A percentile compares a stretch with the other conserved stretches of the same genome.
These are phyloP conservation scores for Lotus japonicus DNA, from an alignment of 306 rosid genomes.

Conservation along the genomic window DNA sequence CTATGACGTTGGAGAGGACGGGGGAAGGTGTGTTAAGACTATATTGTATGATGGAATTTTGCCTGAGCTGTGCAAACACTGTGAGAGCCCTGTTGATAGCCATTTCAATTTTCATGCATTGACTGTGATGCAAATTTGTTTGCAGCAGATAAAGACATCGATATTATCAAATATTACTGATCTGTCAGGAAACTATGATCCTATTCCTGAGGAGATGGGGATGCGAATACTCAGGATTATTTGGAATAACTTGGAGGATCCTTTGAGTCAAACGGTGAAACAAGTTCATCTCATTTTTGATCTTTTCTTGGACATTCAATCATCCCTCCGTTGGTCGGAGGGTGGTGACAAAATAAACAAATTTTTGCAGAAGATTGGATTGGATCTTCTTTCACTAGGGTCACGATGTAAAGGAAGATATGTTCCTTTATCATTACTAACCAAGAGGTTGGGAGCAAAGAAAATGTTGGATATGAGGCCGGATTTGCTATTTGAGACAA, in stretches of 20 bases:
- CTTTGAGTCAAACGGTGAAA: constrained; percentile 92
- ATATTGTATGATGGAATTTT: constrained; percentile 86
- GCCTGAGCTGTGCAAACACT: constrained; percentile 78
- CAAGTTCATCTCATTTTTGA: constrained; percentile 91
- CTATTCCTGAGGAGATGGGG: constrained; percentile 78
- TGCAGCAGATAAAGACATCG: constrained; percentile 83
- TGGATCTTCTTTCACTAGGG: constrained; percentile 72
- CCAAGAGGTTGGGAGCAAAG: constrained; percentile 85
- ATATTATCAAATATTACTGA: constrained; percentile 47
- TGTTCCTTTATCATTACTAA: constrained; percentile 77
- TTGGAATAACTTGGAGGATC: constrained; percentile 95
- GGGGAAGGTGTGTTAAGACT: constrained; percentile 35
- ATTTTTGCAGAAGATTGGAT: constrained; percentile 62
- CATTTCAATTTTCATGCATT: constrained; percentile 89
- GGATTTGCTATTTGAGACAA: constrained; percentile 49
- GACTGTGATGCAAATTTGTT: constrained; percentile 94
- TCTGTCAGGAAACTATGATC: constrained; percentile 42
- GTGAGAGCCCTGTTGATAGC: constrained; percentile 87
- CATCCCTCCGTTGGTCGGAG: constrained; percentile 66
- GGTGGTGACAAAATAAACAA: constrained; percentile 55
- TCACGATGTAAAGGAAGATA: constrained; percentile 92
- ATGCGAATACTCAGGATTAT: constrained; percentile 64
- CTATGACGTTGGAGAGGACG: constrained; percentile 10
- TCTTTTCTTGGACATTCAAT: constrained; percentile 84
- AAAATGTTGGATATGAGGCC: constrained; percentile 64